These are phyloP conservation scores for Fallopia convolvulus DNA, from an alignment of 148 eudicot species.

Conservation along the genomic window DNA sequence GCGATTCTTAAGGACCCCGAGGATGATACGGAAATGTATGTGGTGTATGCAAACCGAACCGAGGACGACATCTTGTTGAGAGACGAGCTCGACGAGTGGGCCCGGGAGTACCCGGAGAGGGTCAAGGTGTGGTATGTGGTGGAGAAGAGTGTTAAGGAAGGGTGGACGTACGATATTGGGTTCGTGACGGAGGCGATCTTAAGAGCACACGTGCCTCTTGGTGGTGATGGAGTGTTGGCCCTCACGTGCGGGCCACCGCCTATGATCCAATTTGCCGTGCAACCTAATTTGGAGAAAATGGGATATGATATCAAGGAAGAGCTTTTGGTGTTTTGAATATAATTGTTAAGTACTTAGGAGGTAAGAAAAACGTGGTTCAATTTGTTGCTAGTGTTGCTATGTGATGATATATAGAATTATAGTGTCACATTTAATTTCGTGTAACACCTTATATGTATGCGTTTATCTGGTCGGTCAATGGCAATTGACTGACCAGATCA, in stretches of 20 bases:
- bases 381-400: not conserved
- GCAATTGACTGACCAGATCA: not conserved
- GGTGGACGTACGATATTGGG: slow-evolving; percentile 69
- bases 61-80: slow-evolving; percentile 71
- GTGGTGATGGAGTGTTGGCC: slow-evolving; percentile 43
- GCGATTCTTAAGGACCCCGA: slow-evolving; percentile 68
- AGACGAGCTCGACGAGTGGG: slow-evolving; percentile 81
- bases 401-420: not conserved
- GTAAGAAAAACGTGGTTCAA: not conserved
- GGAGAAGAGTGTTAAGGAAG: slow-evolving; percentile 34
- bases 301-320: slow-evolving; percentile 63
- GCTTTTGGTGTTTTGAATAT: slow-evolving; percentile 48
- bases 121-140: slow-evolving; percentile 92
- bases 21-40: slow-evolving; percentile 71
- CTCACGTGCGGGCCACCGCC: slow-evolving; percentile 91
- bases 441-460: not conserved
- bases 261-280: slow-evolving; percentile 85
- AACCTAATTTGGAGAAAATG: slow-evolving; percentile 86
- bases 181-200: slow-evolving; percentile 44
- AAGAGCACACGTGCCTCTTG: slow-evolving; percentile 60
- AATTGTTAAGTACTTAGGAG: not conserved
- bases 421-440: not conserved
- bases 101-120: slow-evolving; percentile 37
- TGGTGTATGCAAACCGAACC: slow-evolving; percentile 80
- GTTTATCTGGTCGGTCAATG: not conserved